phyloP scores from a whole-genome alignment of 2,329 filamentous ascomycete genomes.

The Epichloe amarillans region DNA sequence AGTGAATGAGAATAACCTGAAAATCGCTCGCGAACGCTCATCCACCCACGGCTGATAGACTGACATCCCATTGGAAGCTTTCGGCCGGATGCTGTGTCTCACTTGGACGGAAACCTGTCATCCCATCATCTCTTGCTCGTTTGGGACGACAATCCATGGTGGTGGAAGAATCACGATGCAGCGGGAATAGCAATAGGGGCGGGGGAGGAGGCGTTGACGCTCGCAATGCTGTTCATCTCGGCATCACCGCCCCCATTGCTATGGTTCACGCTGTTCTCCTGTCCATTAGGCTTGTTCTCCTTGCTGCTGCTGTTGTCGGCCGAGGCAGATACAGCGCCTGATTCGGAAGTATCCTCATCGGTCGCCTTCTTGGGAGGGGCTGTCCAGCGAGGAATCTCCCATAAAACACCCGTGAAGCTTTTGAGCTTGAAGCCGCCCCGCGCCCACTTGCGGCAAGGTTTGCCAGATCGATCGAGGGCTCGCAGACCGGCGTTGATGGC shows the following conservation, averaged over 20 bases:
- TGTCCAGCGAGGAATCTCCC: constrained; percentile 74
- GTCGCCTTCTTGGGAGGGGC: constrained; percentile 48
- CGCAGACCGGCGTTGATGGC: constrained; percentile 95
- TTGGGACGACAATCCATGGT: background rate
- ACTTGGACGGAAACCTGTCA: background rate
- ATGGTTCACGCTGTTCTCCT: constrained; percentile 33
- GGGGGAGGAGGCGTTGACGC: constrained; percentile 38
- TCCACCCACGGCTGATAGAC: background rate
- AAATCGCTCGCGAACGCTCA: background rate
- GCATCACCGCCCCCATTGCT: constrained; percentile 32
- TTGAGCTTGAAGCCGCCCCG: constrained; percentile 73
- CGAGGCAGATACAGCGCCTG: constrained; percentile 31
- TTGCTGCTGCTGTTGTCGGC: constrained; percentile 43
- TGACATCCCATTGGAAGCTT: background rate
- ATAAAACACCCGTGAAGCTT: constrained; percentile 79
- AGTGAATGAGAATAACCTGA: background rate
- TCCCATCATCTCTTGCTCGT: background rate
- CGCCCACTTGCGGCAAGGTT: constrained; percentile 85
- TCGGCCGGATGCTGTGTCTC: background rate
- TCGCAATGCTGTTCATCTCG: constrained; percentile 40
- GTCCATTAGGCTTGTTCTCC: constrained; percentile 49
- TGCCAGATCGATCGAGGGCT: constrained; percentile 81
- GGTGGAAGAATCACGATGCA: constrained; percentile 19
- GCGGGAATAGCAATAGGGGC: constrained; percentile 34
- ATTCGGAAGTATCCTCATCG: constrained; percentile 33